Percentiles rank a stretch among this genome's conserved stretches.
These are phyloP conservation scores for Irpex lacteus DNA, from an alignment of 1,284 basidiomycete species.

Conservation along the genomic window DNA sequence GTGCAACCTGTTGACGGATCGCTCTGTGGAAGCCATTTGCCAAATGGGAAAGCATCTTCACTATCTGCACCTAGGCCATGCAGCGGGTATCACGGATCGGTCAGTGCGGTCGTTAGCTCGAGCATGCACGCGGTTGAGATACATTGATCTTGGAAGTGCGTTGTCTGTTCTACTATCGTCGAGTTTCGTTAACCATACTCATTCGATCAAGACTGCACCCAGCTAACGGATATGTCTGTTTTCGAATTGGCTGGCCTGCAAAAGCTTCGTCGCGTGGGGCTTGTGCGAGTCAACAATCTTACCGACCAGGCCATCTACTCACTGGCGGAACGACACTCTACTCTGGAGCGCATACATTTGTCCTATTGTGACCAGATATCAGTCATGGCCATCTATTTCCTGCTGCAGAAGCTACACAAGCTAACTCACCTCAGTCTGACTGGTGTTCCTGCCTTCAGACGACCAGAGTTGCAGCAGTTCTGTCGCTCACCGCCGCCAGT, in stretches of 20 bases:
- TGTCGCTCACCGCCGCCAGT: slow-evolving; percentile 88
- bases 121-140: slow-evolving; percentile 89
- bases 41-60: slow-evolving; percentile 90
- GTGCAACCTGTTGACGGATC: slow-evolving; percentile 85
- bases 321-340: slow-evolving; percentile 77
- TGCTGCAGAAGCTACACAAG: slow-evolving; percentile 84
- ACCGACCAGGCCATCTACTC: slow-evolving; percentile 93
- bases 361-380: slow-evolving; percentile 97
- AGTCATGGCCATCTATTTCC: slow-evolving; percentile 87
- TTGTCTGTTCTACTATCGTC: slow-evolving; percentile 19
- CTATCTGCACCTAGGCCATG: slow-evolving; percentile 95
- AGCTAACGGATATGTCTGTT: slow-evolving; percentile 91
- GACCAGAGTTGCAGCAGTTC: slow-evolving; percentile 85
- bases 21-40: slow-evolving; percentile 82
- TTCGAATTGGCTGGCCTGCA: slow-evolving; percentile 88
- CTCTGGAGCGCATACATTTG: slow-evolving; percentile 93
- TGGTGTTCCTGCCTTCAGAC: slow-evolving; percentile 90
- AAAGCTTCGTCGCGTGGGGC: slow-evolving; percentile 91
- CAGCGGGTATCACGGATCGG: slow-evolving; percentile 84
- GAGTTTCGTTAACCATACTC: not conserved
- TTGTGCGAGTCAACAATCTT: slow-evolving; percentile 90
- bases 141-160: slow-evolving; percentile 96
- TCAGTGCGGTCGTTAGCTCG: slow-evolving; percentile 85
- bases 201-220: slow-evolving; percentile 65
- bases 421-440: slow-evolving; percentile 95